Evolutionary conservation across 2,329 filamentous ascomycete genomes (phyloP).

Genomic region (Aureobasidium melanogenum): DNA sequence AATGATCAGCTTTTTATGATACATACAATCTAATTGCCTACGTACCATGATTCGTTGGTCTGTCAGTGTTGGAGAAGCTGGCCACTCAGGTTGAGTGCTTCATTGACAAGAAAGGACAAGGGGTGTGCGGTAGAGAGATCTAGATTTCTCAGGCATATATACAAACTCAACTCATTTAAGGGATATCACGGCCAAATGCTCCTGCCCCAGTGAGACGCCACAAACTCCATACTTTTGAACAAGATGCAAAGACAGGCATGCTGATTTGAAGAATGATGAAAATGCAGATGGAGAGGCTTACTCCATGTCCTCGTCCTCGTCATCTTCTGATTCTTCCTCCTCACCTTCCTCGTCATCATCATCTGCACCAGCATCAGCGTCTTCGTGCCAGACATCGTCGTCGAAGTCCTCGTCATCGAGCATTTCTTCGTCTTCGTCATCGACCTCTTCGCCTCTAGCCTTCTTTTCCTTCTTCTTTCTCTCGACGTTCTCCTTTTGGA

Average conservation of each 20-base stretch:
- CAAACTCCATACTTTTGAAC: conserved; percentile 4
- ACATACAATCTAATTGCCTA: too few species aligned
- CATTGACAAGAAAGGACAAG: not conserved
- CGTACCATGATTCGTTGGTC: not conserved
- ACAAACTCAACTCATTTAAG: not conserved
- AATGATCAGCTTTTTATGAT: not conserved
- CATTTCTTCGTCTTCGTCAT: conserved; percentile 29
- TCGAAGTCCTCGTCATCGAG: conserved; percentile 37
- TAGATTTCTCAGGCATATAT: not conserved
- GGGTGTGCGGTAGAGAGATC: not conserved
- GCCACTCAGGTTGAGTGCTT: not conserved
- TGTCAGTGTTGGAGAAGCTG: not conserved
- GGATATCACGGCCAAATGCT: not conserved
- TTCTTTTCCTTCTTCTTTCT: conserved; percentile 61
- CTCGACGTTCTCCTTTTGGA: conserved; percentile 86
- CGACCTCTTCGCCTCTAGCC: conserved; percentile 33
- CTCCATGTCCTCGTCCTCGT: conserved; percentile 14
- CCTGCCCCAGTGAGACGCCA: not conserved
- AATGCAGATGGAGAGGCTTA: not conserved
- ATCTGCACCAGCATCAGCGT: conserved; percentile 42
- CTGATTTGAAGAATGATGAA: not conserved
- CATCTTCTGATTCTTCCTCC: conserved; percentile 17
- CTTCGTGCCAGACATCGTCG: conserved; percentile 42
- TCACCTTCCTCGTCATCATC: conserved; percentile 30
- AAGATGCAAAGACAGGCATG: conserved; percentile 4